Conservation (phyloP, 1,284 basidiomycete genomes). For the Malassezia cuniculi region DNA sequence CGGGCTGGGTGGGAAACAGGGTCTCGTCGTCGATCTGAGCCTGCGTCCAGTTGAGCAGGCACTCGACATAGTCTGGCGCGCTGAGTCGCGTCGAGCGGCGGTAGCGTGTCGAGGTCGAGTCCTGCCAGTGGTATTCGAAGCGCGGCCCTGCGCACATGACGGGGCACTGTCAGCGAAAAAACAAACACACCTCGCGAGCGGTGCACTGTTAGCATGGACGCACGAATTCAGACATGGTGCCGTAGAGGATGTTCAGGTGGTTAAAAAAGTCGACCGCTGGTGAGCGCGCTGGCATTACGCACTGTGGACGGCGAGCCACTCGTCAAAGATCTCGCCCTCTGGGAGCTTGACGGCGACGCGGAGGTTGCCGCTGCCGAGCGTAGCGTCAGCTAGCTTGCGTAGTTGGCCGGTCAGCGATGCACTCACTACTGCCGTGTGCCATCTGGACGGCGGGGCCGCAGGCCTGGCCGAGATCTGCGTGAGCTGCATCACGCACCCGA, state of each 20-base stretch:
- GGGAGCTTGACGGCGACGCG: constrained; percentile 38
- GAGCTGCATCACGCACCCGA: constrained; percentile 7
- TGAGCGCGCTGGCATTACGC: constrained; percentile 8
- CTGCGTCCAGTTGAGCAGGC: constrained; percentile 98
- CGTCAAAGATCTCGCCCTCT: constrained; percentile 41
- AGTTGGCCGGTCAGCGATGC: constrained; percentile 52
- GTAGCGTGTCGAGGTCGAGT: constrained; percentile 47
- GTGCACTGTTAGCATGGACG: constrained; percentile 21
- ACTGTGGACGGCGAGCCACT: constrained; percentile 45
- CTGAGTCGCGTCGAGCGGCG: constrained; percentile 40
- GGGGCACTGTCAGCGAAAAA: constrained; percentile 66
- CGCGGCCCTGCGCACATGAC: constrained; percentile 97
- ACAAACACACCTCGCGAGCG: constrained; percentile 19
- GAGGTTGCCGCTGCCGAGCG: constrained; percentile 55
- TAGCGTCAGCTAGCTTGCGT: constrained; percentile 91
- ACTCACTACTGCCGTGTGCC: constrained; percentile 11
- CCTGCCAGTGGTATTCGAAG: constrained; percentile 98
- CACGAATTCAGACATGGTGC: constrained; percentile 41
- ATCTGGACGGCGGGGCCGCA: constrained; percentile 1
- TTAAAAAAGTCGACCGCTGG: constrained; percentile 45
- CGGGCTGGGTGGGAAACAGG: constrained; percentile 67
- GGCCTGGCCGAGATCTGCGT: constrained; percentile 6
- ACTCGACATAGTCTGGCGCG: constrained; percentile 75
- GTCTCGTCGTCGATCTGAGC: constrained; percentile 78
- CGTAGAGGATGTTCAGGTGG: constrained; percentile 45